These are phyloP conservation scores for Scedosporium boydii DNA, from an alignment of 2,329 filamentous ascomycete species.

Conservation along the genomic window DNA sequence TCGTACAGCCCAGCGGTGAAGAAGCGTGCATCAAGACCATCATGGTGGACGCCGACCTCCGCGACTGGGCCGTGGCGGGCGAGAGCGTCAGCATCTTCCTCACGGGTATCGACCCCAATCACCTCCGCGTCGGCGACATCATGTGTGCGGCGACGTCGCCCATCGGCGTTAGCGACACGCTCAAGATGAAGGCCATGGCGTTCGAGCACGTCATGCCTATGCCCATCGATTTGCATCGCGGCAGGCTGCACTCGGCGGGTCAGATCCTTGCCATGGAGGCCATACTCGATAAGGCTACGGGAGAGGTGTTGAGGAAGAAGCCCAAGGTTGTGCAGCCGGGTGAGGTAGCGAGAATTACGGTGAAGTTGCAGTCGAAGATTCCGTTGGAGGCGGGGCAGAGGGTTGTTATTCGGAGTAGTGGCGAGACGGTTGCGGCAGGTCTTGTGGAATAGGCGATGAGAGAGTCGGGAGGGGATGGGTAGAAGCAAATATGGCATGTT, in stretches of 20 bases:
- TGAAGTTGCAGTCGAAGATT: slow-evolving; percentile 64
- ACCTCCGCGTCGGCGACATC: slow-evolving; percentile 77
- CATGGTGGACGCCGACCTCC: slow-evolving; percentile 61
- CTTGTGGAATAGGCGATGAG: slow-evolving; percentile 54
- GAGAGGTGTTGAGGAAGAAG: slow-evolving; percentile 69
- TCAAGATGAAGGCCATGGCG: slow-evolving; percentile 76
- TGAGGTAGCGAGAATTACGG: slow-evolving; percentile 63
- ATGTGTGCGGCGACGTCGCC: slow-evolving; percentile 63
- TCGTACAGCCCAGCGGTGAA: slow-evolving; percentile 74
- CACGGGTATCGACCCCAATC: slow-evolving; percentile 71
- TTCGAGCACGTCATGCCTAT: slow-evolving; percentile 87
- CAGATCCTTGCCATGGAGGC: slow-evolving; percentile 63
- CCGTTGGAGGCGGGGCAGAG: slow-evolving; percentile 73
- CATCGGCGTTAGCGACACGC: slow-evolving; percentile 60
- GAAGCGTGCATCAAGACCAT: slow-evolving; percentile 73
- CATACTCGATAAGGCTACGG: slow-evolving; percentile 68
- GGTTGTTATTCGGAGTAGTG: slow-evolving; percentile 71
- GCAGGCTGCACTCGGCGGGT: slow-evolving; percentile 69
- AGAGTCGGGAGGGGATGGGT: background rate
- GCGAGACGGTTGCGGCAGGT: slow-evolving; percentile 80
- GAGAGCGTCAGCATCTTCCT: slow-evolving; percentile 83
- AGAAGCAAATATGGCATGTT: background rate
- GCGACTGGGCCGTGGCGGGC: slow-evolving; percentile 86
- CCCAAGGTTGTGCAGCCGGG: slow-evolving; percentile 77
- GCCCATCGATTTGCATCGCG: slow-evolving; percentile 80